These are phyloP conservation scores for Endogone sp. DNA, from an alignment of 192 early-diverging fungal genomes.

Conservation along the genomic window DNA sequence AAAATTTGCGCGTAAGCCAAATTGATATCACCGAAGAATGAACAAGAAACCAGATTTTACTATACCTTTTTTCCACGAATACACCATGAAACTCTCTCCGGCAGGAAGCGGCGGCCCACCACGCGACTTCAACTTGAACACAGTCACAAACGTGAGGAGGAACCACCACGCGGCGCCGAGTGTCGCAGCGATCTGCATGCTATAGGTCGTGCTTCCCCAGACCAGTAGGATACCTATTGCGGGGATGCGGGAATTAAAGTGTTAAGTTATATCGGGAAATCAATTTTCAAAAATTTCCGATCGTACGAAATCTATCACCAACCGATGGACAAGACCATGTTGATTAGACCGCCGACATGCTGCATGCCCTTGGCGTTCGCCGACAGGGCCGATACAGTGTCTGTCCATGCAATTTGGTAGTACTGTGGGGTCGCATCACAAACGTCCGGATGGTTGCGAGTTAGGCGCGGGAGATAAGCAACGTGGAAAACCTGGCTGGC, in stretches of 20 bases:
- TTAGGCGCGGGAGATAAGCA: conserved; percentile 6
- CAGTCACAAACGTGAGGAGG: conserved; percentile 28
- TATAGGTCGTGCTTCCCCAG: conserved; percentile 24
- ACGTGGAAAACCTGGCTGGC: conserved; percentile 6
- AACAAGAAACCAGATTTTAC: no score
- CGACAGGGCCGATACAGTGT: neutral
- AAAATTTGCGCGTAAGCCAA: no score
- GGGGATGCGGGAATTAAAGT: neutral
- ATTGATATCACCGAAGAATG: no score
- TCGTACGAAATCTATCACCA: neutral
- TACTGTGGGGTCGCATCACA: neutral
- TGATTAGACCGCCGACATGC: conserved; percentile 6
- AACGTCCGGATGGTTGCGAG: conserved; percentile 12
- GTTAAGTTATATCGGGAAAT: neutral
- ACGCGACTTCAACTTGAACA: conserved; percentile 32
- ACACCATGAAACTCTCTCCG: conserved; percentile 33
- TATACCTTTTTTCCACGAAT: conserved; percentile 35
- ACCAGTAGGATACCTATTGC: conserved; percentile 30
- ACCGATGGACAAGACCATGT: conserved; percentile 6
- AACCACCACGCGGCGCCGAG: conserved; percentile 49
- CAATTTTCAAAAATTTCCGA: neutral
- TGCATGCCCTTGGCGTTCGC: neutral
- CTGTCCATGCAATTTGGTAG: neutral
- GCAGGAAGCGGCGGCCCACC: conserved; percentile 44
- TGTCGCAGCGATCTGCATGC: conserved; percentile 33